Evolutionary conservation across 2,329 filamentous ascomycete species (phyloP).

Genomic region (Pyrenophora tritici-repentis): DNA sequence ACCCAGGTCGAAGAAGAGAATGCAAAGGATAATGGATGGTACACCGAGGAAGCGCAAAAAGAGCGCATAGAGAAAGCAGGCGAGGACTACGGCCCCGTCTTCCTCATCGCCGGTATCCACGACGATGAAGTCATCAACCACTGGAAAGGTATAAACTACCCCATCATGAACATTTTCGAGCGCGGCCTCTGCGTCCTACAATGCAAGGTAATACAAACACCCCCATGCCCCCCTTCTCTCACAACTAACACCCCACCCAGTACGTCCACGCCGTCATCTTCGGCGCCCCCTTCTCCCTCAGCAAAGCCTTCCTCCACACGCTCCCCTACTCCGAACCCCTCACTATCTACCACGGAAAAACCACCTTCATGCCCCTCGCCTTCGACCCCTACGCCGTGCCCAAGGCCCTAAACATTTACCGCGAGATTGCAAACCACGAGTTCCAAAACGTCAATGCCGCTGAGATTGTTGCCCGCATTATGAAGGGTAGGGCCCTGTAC

Average conservation of each 20-base stretch:
- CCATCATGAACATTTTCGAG: slow-evolving; percentile 99
- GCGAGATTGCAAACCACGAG: slow-evolving; percentile 73
- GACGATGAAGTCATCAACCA: slow-evolving; percentile 94
- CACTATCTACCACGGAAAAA: slow-evolving; percentile 95
- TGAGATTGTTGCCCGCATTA: slow-evolving; percentile 87
- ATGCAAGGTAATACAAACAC: slow-evolving; percentile 69
- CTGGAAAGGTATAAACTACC: slow-evolving; percentile 97
- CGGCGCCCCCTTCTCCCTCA: slow-evolving; percentile 85
- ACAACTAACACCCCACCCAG: slow-evolving; percentile 50
- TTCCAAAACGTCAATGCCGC: slow-evolving; percentile 90
- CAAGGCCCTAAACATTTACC: slow-evolving; percentile 83
- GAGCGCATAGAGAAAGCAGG: slow-evolving; percentile 67
- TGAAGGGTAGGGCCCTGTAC: slow-evolving; percentile 84
- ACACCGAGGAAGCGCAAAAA: slow-evolving; percentile 64
- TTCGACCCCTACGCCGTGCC: slow-evolving; percentile 71
- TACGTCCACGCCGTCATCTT: slow-evolving; percentile 89
- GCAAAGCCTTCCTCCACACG: slow-evolving; percentile 72
- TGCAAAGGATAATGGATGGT: slow-evolving; percentile 74
- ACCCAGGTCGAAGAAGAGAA: slow-evolving; percentile 72
- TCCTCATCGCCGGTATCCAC: slow-evolving; percentile 91
- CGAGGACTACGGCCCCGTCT: slow-evolving; percentile 78
- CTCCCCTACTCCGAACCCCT: slow-evolving; percentile 73
- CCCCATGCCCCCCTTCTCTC: not conserved
- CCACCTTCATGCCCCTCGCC: slow-evolving; percentile 76
- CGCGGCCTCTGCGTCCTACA: slow-evolving; percentile 93